Base-by-base conservation (phyloP, 345 rosid genomes). In the Cochlearia excelsa region DNA sequence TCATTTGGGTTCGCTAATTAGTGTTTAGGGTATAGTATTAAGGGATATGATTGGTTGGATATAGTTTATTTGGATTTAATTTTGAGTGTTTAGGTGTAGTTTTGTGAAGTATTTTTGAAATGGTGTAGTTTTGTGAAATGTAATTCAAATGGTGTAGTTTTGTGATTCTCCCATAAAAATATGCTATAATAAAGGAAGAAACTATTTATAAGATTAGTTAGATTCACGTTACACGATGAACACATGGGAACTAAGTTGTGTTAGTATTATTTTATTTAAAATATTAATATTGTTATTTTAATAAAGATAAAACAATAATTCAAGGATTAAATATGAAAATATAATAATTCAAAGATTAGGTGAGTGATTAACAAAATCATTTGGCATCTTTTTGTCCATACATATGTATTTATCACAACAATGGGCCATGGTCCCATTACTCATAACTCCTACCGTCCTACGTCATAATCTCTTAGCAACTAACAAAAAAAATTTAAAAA, bases 311-410 rank as follows among this genome's bases (percentile, higher is more conserved):
- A 37, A 27, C 33, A 68, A 60, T 68, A 55, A 55, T 62, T 69
- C 67, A 61, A 61, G 31, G 31, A 55, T 61, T 35, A 62, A 53
- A 63, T 62, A 28, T 33, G 4, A 33, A 33, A 33, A 33, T 3
- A 33, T 33, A 65, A 55, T 65, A 54, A 55, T 61, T 69, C 67
- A 68, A 61, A 26, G 30, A 56, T 62, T 44, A 70, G 65, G 74
- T 63, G 34, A 23, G 35, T 57, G 52, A 34, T 28, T 68, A 9
- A 62, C 63, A 61, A 54, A 35, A 62, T 57, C 48, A 50, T 63
- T 43, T 63, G 69, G 69, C 64, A 56, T 49, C 10, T 61, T 55
- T 61, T 41, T 4, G 8, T 42, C 58, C 28, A 41, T 46, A 34
- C 54, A 34, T 28, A 45, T 52, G 45, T 16, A 26, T 51, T 1